A percentile compares a stretch with the other conserved stretches of the same genome.
Conservation (phyloP, 495 filamentous ascomycete species). For the Penicillium chermesinum region DNA sequence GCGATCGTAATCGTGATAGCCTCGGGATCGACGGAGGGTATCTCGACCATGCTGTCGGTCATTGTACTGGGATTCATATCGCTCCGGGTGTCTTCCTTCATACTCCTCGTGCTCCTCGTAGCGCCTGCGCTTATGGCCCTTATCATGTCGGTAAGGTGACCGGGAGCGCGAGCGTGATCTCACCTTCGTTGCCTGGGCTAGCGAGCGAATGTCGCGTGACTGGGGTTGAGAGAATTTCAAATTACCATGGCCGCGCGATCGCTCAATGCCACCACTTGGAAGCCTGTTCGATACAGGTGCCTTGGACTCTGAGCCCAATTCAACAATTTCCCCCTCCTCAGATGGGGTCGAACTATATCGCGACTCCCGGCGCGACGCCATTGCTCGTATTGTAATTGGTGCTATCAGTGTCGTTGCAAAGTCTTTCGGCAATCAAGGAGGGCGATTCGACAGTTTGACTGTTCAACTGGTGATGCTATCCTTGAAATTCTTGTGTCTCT, state of each 20-base stretch:
- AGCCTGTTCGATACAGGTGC: conserved; percentile 73
- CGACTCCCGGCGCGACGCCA: conserved; percentile 38
- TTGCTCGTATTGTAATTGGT: conserved; percentile 1
- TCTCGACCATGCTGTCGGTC: conserved; percentile 29
- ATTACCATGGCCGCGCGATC: conserved; percentile 56
- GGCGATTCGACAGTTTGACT: too few relatives aligned
- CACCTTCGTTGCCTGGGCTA: conserved; percentile 39
- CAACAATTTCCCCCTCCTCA: conserved; percentile 90
- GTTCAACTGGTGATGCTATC: too few relatives aligned
- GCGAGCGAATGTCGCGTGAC: conserved; percentile 32
- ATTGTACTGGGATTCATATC: conserved; percentile 31
- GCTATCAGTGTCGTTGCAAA: too few relatives aligned
- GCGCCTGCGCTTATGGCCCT: conserved; percentile 64
- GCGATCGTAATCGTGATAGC: conserved; percentile 65
- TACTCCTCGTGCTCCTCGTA: conserved; percentile 57
- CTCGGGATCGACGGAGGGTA: conserved; percentile 28
- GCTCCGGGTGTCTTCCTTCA: conserved; percentile 43
- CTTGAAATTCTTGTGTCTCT: not conserved
- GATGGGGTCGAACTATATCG: conserved; percentile 48
- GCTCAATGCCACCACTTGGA: conserved; percentile 72
- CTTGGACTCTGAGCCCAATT: conserved; percentile 63
- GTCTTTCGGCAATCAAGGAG: too few relatives aligned
- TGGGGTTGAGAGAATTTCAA: conserved; percentile 49
- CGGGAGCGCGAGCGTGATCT: conserved; percentile 35
- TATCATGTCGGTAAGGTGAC: conserved; percentile 41